A percentile compares a stretch with the other conserved stretches of the same genome.
Evolutionary conservation across 73 alveolate genomes (phyloP).

Genomic region (Durusdinium trenchii): DNA sequence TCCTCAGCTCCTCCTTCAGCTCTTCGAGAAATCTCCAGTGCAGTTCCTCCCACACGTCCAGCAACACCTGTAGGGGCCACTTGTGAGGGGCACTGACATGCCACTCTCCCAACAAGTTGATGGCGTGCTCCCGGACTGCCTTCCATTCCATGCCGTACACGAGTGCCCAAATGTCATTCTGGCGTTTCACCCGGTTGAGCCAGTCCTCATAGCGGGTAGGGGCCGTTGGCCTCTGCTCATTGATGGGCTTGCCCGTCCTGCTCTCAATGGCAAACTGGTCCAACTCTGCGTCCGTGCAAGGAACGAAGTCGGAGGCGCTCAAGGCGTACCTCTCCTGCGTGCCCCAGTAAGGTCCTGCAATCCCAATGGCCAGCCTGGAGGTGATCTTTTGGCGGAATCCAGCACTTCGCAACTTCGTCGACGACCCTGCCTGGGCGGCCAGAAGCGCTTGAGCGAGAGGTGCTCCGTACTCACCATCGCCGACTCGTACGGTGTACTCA

Average conservation of each 20-base stretch:
- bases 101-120: neutral
- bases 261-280: slow-evolving; percentile 29
- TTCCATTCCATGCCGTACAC: slow-evolving; percentile 44
- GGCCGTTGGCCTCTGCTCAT: neutral
- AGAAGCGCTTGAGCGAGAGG: neutral
- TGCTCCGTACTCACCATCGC: slow-evolving; percentile 17
- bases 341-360: slow-evolving; percentile 56
- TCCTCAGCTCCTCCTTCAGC: neutral
- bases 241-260: neutral
- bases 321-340: neutral
- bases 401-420: neutral
- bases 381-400: slow-evolving; percentile 4
- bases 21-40: slow-evolving; percentile 51
- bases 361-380: slow-evolving; percentile 7
- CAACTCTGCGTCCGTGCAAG: slow-evolving; percentile 46
- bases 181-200: neutral
- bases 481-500: neutral
- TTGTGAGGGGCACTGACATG: slow-evolving; percentile 2
- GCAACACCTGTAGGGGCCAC: slow-evolving; percentile 10
- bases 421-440: neutral
- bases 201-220: slow-evolving; percentile 7
- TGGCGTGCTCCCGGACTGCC: neutral
- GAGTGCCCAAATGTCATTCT: slow-evolving; percentile 20
- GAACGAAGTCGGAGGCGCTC: slow-evolving; percentile 9
- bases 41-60: slow-evolving; percentile 33